Conservation (phyloP, 495 filamentous ascomycete genomes). For the Bathelium albidoporum region DNA sequence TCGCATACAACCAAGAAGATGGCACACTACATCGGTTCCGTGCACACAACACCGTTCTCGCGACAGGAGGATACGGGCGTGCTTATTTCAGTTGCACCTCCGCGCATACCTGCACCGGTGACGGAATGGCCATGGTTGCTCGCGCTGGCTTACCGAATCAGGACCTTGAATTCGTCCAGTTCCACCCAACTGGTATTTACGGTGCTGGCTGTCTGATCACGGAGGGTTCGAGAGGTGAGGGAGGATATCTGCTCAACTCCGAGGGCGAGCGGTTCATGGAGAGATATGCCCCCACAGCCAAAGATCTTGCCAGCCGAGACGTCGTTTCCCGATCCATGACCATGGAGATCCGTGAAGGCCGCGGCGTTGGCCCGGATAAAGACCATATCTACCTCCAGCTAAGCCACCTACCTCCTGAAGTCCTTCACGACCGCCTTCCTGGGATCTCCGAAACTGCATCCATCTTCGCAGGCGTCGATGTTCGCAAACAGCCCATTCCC, state of each 20-base stretch:
- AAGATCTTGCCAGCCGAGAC: conserved; percentile 91
- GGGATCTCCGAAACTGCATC: conserved; percentile 97
- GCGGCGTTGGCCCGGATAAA: conserved; percentile 91
- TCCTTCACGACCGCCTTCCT: conserved; percentile 91
- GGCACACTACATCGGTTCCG: conserved; percentile 94
- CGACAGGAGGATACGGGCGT: conserved; percentile 94
- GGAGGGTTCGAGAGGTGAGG: conserved; percentile 95
- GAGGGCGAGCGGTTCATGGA: conserved; percentile 99
- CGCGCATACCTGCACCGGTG: conserved; percentile 96
- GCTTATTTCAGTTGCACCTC: conserved; percentile 98
- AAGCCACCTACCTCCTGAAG: conserved; percentile 78
- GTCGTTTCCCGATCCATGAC: conserved; percentile 98
- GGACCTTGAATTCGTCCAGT: conserved; percentile 99
- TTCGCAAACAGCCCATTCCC: conserved; percentile 92
- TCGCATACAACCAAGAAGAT: conserved; percentile 98
- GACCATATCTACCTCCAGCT: conserved; percentile 98
- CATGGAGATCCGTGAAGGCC: conserved; percentile 92
- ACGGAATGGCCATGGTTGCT: conserved; percentile 98
- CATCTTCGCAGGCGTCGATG: conserved; percentile 95
- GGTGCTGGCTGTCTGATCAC: conserved; percentile 97
- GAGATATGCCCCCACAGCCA: conserved; percentile 91
- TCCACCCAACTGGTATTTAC: conserved; percentile 99
- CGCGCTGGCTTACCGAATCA: conserved; percentile 96
- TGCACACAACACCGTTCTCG: conserved; percentile 90
- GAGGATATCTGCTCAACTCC: conserved; percentile 91